A percentile compares a stretch with the other conserved stretches of the same genome.
Evolutionary conservation across 2,329 filamentous ascomycete species (phyloP).

Genomic region (Acrodontium crateriforme): DNA sequence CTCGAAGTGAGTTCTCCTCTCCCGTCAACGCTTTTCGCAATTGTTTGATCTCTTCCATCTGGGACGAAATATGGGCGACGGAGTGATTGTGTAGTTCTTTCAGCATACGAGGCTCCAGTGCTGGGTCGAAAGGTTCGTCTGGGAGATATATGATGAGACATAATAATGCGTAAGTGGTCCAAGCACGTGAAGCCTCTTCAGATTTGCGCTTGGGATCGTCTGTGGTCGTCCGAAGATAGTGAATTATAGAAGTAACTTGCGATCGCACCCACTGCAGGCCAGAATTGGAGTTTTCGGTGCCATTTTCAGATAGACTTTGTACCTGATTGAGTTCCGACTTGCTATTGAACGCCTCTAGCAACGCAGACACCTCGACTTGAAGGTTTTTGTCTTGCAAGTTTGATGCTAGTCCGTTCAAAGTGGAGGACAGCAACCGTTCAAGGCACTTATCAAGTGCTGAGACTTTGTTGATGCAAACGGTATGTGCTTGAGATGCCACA

Average conservation of each 20-base stretch:
- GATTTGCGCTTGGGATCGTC: not conserved
- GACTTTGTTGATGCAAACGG: slow-evolving; percentile 21
- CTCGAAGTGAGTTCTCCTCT: slow-evolving; percentile 52
- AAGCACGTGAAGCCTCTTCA: slow-evolving; percentile 41
- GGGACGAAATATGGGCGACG: slow-evolving; percentile 39
- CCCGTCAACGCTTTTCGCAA: slow-evolving; percentile 60
- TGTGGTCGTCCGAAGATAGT: not conserved
- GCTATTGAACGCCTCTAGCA: not conserved
- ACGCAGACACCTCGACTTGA: not conserved
- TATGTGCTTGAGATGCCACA: slow-evolving; percentile 20
- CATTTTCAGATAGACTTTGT: too few species aligned
- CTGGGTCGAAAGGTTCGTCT: slow-evolving; percentile 74
- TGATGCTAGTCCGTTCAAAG: slow-evolving; percentile 18
- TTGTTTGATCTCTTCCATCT: slow-evolving; percentile 44
- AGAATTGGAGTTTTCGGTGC: too few species aligned
- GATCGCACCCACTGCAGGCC: not conserved
- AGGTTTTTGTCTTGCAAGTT: slow-evolving; percentile 1
- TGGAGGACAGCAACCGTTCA: slow-evolving; percentile 11
- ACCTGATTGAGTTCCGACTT: too few species aligned
- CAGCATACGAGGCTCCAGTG: slow-evolving; percentile 47
- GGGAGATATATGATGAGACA: slow-evolving; percentile 72
- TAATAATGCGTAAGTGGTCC: slow-evolving; percentile 62
- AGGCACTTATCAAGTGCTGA: slow-evolving; percentile 19
- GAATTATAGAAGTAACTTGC: not conserved
- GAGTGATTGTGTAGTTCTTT: slow-evolving; percentile 45